phyloP scores from a whole-genome alignment of 1,284 basidiomycete genomes.

The Mycena citricolor region DNA sequence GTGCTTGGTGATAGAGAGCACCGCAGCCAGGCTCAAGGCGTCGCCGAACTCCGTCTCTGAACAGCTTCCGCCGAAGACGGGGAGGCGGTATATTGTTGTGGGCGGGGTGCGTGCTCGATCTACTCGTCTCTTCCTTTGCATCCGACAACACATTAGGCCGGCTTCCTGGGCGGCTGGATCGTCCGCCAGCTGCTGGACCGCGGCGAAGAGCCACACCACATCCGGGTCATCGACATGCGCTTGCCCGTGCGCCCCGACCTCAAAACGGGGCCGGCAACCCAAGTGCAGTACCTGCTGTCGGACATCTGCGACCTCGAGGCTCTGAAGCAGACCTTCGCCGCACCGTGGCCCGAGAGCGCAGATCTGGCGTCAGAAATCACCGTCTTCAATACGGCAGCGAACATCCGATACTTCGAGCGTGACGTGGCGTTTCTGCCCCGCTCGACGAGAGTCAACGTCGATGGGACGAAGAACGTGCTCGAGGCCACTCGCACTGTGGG shows the following conservation, averaged over 20 bases:
- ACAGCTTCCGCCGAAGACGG: constrained; percentile 47
- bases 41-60: constrained; percentile 26
- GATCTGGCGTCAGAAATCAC: constrained; percentile 37
- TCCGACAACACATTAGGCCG: constrained; percentile 35
- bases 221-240: constrained; percentile 53
- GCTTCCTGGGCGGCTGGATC: constrained; percentile 59
- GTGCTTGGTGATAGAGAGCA: not conserved
- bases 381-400: constrained; percentile 56
- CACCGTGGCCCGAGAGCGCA: constrained; percentile 44
- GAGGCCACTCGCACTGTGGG: constrained; percentile 40
- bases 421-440: constrained; percentile 38
- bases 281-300: constrained; percentile 45
- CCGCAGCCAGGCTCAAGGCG: constrained; percentile 16
- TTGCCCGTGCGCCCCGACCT: constrained; percentile 49
- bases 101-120: constrained; percentile 44
- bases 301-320: constrained; percentile 43
- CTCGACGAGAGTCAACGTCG: constrained; percentile 48
- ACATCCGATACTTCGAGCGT: constrained; percentile 57
- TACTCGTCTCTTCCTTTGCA: not conserved
- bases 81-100: constrained; percentile 52
- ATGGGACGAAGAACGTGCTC: constrained; percentile 49
- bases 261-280: constrained; percentile 37
- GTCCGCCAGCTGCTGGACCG: constrained; percentile 51
- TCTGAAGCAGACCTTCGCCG: constrained; percentile 46
- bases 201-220: constrained; percentile 51